Percentiles rank a stretch among this genome's conserved stretches.
Conservation (phyloP, 2,329 filamentous ascomycete genomes). For the Pseudopyricularia javanii region DNA sequence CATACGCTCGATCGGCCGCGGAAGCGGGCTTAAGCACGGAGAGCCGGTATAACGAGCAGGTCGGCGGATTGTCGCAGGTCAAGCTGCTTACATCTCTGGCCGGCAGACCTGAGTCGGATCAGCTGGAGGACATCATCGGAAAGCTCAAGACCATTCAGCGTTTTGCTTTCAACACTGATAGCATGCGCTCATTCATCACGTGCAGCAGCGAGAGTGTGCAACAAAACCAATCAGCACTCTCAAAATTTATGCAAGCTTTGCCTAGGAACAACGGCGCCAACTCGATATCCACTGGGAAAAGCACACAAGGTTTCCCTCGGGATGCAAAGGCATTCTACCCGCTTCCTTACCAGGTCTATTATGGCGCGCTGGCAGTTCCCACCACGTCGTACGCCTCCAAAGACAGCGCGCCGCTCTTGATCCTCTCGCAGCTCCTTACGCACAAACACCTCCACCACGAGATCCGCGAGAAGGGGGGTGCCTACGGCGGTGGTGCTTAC, state of each 20-base stretch:
- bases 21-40: conserved; percentile 65
- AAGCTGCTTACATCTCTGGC: conserved; percentile 73
- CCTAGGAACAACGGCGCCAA: conserved; percentile 20
- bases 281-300: conserved; percentile 13
- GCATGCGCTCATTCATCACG: conserved; percentile 71
- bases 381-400: conserved; percentile 73
- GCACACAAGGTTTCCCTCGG: conserved; percentile 18
- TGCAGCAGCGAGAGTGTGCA: conserved; percentile 65
- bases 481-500: conserved; percentile 87
- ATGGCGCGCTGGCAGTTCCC: conserved; percentile 69
- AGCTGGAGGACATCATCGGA: conserved; percentile 60
- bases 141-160: conserved; percentile 80
- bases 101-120: conserved; percentile 55
- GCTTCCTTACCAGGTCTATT: conserved; percentile 94
- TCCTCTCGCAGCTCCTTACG: conserved; percentile 82
- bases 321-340: conserved; percentile 77
- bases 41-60: conserved; percentile 67
- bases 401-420: conserved; percentile 68
- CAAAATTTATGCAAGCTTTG: conserved; percentile 55
- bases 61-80: conserved; percentile 82
- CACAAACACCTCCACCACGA: conserved; percentile 96
- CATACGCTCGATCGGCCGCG: conserved; percentile 73
- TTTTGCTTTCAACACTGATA: conserved; percentile 50
- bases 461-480: conserved; percentile 93
- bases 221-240: conserved; percentile 58